phyloP scores from a whole-genome alignment of 108 stramenopile species.

The Pseudonitzschia multiseries region DNA sequence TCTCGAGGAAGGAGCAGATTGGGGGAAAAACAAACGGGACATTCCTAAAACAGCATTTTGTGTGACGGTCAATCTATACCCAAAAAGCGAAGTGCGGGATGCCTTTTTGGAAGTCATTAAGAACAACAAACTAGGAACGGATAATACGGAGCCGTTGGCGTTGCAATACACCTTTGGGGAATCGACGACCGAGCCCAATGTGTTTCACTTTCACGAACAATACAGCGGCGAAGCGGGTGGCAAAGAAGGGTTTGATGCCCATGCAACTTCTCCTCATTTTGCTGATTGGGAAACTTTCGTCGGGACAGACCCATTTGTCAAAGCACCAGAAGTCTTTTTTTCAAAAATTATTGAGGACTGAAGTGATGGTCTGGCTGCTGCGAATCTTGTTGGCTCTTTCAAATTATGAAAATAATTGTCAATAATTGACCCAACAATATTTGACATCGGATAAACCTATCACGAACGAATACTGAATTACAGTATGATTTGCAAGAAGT shows the following conservation, averaged over 20 bases:
- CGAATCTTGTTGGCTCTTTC: no score
- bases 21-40: neutral
- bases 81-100: constrained; percentile 38
- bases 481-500: no score
- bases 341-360: constrained; percentile 26
- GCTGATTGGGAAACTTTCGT: constrained; percentile 55
- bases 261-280: constrained; percentile 46
- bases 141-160: constrained; percentile 38
- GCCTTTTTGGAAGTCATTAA: constrained; percentile 46
- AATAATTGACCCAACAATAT: no score
- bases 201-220: constrained; percentile 56
- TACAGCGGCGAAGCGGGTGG: constrained; percentile 41
- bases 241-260: constrained; percentile 55
- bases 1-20: constrained; percentile 1
- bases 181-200: constrained; percentile 17
- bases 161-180: constrained; percentile 55
- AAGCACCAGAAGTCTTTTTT: constrained; percentile 41
- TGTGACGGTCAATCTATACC: constrained; percentile 42
- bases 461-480: no score
- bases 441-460: no score
- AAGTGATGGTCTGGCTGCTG: neutral
- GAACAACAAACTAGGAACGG: constrained; percentile 46
- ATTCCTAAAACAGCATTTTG: constrained; percentile 25
- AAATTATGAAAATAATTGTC: no score
- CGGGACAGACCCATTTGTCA: constrained; percentile 35